phyloP scores from a whole-genome alignment of 805 yeast genomes.

The Lachancea sp. region DNA sequence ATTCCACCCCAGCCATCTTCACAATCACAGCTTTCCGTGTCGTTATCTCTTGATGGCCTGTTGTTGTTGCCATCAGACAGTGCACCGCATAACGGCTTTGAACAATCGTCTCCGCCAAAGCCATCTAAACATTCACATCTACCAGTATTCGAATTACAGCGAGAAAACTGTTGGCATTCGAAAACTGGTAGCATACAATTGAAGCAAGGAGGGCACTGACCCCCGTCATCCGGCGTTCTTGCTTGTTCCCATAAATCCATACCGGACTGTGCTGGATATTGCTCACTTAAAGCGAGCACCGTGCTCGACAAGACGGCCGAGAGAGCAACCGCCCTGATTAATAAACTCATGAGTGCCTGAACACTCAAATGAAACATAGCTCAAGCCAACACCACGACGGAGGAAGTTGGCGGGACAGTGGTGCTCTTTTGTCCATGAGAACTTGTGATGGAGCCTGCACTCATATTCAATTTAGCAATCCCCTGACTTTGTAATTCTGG shows the following conservation, averaged over 20 bases:
- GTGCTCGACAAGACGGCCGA: neutral
- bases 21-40: constrained; percentile 56
- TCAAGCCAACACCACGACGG: too few species aligned
- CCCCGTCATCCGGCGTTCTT: neutral
- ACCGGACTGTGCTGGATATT: neutral
- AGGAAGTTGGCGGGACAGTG: too few species aligned
- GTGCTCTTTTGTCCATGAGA: too few species aligned
- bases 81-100: constrained; percentile 81
- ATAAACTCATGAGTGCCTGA: neutral
- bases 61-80: constrained; percentile 44
- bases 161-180: constrained; percentile 82
- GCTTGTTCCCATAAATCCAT: neutral
- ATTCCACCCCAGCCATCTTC: constrained; percentile 88
- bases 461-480: neutral
- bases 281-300: neutral
- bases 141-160: constrained; percentile 84
- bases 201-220: constrained; percentile 79
- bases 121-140: constrained; percentile 89
- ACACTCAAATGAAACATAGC: neutral
- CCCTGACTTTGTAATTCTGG: neutral
- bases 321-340: neutral
- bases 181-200: constrained; percentile 90
- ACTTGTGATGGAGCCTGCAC: too few species aligned
- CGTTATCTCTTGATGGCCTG: constrained; percentile 58
- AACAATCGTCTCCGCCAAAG: constrained; percentile 90